Percentiles rank a stretch among this genome's conserved stretches.
Evolutionary conservation across 2,329 filamentous ascomycete species (phyloP).

Genomic region (Colletotrichum tofieldiae): DNA sequence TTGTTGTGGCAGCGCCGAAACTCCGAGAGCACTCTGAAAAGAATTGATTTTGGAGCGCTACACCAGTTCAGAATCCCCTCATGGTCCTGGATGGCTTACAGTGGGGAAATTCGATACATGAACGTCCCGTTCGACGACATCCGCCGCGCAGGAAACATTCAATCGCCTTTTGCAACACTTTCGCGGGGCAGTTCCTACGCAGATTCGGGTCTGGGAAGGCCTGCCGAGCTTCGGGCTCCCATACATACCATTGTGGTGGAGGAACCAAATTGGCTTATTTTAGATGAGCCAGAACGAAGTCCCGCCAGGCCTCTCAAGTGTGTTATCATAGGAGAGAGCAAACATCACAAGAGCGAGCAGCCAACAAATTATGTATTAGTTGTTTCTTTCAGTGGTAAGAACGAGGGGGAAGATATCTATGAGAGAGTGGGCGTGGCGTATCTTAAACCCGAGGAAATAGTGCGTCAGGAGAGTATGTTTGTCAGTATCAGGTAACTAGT

Average conservation of each 20-base stretch:
- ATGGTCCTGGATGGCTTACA: conserved; percentile 56
- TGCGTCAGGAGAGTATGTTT: background rate
- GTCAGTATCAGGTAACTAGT: background rate
- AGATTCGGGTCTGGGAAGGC: background rate
- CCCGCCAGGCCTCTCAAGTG: background rate
- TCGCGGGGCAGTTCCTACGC: background rate
- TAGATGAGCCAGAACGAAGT: conserved; percentile 4
- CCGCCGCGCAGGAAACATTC: background rate
- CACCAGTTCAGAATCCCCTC: conserved; percentile 41
- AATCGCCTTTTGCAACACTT: background rate
- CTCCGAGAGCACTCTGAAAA: background rate
- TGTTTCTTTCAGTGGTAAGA: background rate
- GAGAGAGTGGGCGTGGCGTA: conserved; percentile 5
- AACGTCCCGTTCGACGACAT: conserved; percentile 44
- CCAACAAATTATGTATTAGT: background rate
- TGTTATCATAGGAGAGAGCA: conserved; percentile 1
- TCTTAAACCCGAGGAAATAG: background rate
- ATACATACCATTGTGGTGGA: background rate
- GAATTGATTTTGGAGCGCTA: background rate
- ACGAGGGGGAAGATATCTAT: background rate
- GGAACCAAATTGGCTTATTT: background rate
- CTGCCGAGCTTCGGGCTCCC: background rate
- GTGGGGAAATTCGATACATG: conserved; percentile 50
- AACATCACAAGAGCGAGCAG: background rate
- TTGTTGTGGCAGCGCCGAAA: conserved; percentile 15